phyloP scores from a whole-genome alignment of 73 alveolate species.

The Paramecium sexaurelia region DNA sequence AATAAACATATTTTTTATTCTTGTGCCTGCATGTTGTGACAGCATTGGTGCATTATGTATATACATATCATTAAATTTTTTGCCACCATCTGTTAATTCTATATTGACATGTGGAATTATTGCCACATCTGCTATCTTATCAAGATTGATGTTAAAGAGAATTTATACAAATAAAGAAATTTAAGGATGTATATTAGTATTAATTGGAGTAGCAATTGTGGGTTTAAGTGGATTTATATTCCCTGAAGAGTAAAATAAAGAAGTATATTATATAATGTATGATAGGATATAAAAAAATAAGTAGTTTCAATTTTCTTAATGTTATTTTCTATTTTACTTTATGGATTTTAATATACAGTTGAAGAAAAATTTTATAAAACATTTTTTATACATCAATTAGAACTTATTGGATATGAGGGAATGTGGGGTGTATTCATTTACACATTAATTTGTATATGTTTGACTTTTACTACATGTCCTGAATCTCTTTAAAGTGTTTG shows the following conservation, averaged over 20 bases:
- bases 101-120: slow-evolving; percentile 60
- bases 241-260: slow-evolving; percentile 25
- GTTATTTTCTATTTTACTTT: slow-evolving; percentile 4
- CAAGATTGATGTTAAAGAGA: slow-evolving; percentile 39
- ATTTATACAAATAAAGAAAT: neutral
- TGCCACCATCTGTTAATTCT: slow-evolving; percentile 52
- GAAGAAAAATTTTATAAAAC: slow-evolving; percentile 58
- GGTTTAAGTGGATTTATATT: slow-evolving; percentile 53
- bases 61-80: slow-evolving; percentile 34
- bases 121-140: slow-evolving; percentile 53
- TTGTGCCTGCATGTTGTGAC: slow-evolving; percentile 44
- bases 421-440: slow-evolving; percentile 64
- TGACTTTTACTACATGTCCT: slow-evolving; percentile 24
- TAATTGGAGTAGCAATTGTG: slow-evolving; percentile 46
- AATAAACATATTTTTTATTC: neutral
- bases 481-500: neutral
- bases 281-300: neutral
- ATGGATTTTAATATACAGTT: slow-evolving; percentile 23
- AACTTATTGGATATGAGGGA: slow-evolving; percentile 64
- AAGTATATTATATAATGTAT: neutral
- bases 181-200: slow-evolving; percentile 5
- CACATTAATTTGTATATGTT: neutral
- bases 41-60: slow-evolving; percentile 11
- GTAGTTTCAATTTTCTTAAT: slow-evolving; percentile 19
- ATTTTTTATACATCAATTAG: slow-evolving; percentile 53